Percentiles rank a stretch among this genome's conserved stretches.
Conservation (phyloP, 225 moss, liverwort and hornwort genomes). For the Polytrichum commune region DNA sequence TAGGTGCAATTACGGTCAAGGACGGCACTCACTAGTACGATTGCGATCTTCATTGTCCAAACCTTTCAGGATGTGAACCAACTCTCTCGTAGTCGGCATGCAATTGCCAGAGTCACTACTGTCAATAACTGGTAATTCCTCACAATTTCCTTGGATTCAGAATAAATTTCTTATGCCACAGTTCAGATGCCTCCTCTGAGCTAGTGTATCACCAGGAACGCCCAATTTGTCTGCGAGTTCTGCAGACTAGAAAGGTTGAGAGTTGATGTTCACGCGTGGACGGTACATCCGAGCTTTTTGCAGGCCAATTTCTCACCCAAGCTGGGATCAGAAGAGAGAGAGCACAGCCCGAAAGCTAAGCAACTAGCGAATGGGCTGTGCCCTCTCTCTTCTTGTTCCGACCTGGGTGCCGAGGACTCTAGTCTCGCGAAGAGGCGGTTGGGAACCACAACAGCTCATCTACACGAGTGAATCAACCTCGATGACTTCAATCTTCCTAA, state of each 20-base stretch:
- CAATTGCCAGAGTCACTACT: not conserved
- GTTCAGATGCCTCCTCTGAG: too few relatives aligned
- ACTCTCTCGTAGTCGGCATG: not conserved
- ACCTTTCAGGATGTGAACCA: not conserved
- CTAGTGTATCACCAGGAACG: not conserved
- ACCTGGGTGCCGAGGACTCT: slow-evolving; percentile 28
- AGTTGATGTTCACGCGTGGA: not conserved
- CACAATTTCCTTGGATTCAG: too few relatives aligned
- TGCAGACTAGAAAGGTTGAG: not conserved
- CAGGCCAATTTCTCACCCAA: slow-evolving; percentile 25
- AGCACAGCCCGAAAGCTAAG: slow-evolving; percentile 51
- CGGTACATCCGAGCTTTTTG: not conserved
- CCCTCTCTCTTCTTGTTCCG: slow-evolving; percentile 58
- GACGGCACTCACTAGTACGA: too few relatives aligned
- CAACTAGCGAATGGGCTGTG: slow-evolving; percentile 43
- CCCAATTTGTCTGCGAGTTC: not conserved
- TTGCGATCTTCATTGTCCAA: not conserved
- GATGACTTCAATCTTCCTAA: slow-evolving; percentile 1
- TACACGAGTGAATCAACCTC: not conserved
- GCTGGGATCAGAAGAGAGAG: slow-evolving; percentile 67
- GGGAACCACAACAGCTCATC: not conserved
- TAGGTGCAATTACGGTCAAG: too few relatives aligned
- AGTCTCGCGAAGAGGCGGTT: not conserved
- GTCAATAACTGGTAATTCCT: not conserved
- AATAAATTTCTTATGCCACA: too few relatives aligned